Percentiles rank a stretch among this genome's conserved stretches.
These are phyloP conservation scores for Bacidia gigantensis DNA, from an alignment of 495 filamentous ascomycete species.

Conservation along the genomic window DNA sequence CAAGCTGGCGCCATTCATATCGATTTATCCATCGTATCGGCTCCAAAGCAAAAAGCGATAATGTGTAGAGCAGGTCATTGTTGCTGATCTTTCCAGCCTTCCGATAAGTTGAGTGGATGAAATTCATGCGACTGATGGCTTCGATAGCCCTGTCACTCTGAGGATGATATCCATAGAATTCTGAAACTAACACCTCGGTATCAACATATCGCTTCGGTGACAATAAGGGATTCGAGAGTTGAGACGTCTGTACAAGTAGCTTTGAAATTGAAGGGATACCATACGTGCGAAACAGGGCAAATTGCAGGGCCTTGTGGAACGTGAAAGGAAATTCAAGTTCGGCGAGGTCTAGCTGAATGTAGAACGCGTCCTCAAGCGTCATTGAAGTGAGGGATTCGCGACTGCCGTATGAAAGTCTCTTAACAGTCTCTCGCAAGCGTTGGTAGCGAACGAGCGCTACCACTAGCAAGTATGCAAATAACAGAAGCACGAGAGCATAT, in stretches of 20 bases:
- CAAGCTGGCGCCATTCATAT: slow-evolving; percentile 52
- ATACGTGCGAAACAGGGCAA: slow-evolving; percentile 58
- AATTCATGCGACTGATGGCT: slow-evolving; percentile 52
- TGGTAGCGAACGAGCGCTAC: slow-evolving; percentile 35
- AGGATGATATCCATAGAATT: slow-evolving; percentile 33
- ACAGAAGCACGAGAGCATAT: background rate
- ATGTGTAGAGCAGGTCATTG: slow-evolving; percentile 54
- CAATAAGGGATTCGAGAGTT: slow-evolving; percentile 38
- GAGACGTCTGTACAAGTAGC: slow-evolving; percentile 42
- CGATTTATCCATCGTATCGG: slow-evolving; percentile 41
- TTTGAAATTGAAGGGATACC: slow-evolving; percentile 48
- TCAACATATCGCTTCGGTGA: slow-evolving; percentile 52
- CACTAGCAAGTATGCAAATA: slow-evolving; percentile 21
- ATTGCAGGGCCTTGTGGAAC: slow-evolving; percentile 42
- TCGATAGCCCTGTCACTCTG: slow-evolving; percentile 32
- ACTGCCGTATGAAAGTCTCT: slow-evolving; percentile 37
- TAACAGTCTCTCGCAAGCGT: slow-evolving; percentile 30
- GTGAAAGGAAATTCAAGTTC: slow-evolving; percentile 46
- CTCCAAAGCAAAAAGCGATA: slow-evolving; percentile 46
- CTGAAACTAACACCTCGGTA: slow-evolving; percentile 43
- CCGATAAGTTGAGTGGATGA: slow-evolving; percentile 46
- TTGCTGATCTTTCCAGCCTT: slow-evolving; percentile 46
- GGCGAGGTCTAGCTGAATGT: slow-evolving; percentile 36
- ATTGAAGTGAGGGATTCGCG: slow-evolving; percentile 43
- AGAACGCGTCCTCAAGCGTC: slow-evolving; percentile 47